These are phyloP conservation scores for Neospermospora avenae DNA, from an alignment of 2,329 filamentous ascomycete species.

Conservation along the genomic window DNA sequence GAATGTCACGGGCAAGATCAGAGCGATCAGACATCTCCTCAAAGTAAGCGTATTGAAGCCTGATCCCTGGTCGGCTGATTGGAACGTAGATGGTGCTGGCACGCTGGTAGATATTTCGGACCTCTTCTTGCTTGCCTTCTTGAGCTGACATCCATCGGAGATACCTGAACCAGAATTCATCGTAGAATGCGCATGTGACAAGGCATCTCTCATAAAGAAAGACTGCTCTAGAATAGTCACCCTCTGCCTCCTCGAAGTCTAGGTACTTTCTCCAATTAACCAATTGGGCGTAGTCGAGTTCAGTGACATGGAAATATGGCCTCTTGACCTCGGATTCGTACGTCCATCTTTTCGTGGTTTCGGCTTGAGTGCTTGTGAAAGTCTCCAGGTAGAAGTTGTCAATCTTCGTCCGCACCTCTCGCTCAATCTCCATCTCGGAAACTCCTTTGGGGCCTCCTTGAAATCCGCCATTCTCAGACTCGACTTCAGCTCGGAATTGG, in stretches of 20 bases:
- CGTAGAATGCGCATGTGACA: slow-evolving; percentile 89
- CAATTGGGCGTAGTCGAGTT: slow-evolving; percentile 81
- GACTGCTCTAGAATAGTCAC: slow-evolving; percentile 68
- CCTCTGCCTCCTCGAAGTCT: slow-evolving; percentile 89
- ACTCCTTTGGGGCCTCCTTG: slow-evolving; percentile 52
- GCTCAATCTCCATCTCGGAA: slow-evolving; percentile 72
- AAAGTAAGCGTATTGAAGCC: slow-evolving; percentile 90
- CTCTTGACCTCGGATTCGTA: slow-evolving; percentile 94
- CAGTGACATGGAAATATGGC: slow-evolving; percentile 94
- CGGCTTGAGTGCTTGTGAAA: slow-evolving; percentile 77
- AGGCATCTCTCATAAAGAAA: slow-evolving; percentile 93
- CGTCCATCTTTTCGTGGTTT: slow-evolving; percentile 90
- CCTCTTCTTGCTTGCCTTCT: slow-evolving; percentile 78
- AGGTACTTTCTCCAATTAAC: slow-evolving; percentile 94
- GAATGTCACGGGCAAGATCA: slow-evolving; percentile 79
- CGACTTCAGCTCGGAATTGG: slow-evolving; percentile 69
- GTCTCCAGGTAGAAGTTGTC: slow-evolving; percentile 77
- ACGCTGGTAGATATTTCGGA: slow-evolving; percentile 86
- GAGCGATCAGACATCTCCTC: slow-evolving; percentile 80
- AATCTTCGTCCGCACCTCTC: slow-evolving; percentile 75
- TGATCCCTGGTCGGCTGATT: slow-evolving; percentile 76
- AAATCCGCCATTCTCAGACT: slow-evolving; percentile 56
- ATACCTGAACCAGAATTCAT: slow-evolving; percentile 98
- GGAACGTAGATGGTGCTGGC: slow-evolving; percentile 84
- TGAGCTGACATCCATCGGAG: slow-evolving; percentile 89